phyloP scores from a whole-genome alignment of 805 yeast genomes.

The Wickerhamiella slavikovae region DNA sequence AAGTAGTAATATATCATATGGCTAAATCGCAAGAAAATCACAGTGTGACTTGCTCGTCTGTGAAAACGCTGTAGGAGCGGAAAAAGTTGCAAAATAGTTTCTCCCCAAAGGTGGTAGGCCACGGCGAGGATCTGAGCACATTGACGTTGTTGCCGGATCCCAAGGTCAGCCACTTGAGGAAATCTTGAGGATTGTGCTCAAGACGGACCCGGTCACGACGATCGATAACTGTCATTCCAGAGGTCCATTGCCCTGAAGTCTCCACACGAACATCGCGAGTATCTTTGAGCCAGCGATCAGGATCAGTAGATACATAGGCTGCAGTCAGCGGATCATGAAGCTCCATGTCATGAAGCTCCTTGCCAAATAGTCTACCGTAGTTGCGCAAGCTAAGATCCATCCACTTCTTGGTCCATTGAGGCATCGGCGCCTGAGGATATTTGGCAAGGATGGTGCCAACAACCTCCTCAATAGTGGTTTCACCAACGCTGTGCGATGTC shows the following conservation, averaged over 20 bases:
- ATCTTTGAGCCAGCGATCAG: conserved; percentile 8
- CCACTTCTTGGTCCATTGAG: conserved; percentile 19
- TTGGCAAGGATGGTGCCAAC: conserved; percentile 5
- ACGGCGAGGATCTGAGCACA: conserved; percentile 5
- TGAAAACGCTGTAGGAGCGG: too few relatives aligned
- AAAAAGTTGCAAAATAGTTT: background rate
- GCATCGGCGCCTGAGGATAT: conserved; percentile 14
- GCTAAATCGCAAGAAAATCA: too few relatives aligned
- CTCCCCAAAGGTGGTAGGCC: conserved; percentile 1
- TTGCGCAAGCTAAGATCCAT: conserved; percentile 10
- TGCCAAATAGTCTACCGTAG: conserved; percentile 10
- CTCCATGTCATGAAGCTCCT: conserved; percentile 9
- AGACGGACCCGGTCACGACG: conserved; percentile 14
- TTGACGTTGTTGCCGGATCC: conserved; percentile 11
- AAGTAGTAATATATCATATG: too few relatives aligned
- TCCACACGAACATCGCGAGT: conserved; percentile 20
- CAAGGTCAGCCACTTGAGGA: conserved; percentile 12
- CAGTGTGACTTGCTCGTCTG: too few relatives aligned
- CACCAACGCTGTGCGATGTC: conserved; percentile 13
- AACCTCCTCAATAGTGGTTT: conserved; percentile 7
- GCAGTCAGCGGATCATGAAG: conserved; percentile 23
- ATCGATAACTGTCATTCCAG: conserved; percentile 20
- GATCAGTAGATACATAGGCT: conserved; percentile 14
- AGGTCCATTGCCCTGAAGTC: conserved; percentile 20
- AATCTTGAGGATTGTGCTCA: conserved; percentile 9